Base-by-base conservation (phyloP, 106 monocot species). In the Dioscorea alata region DNA sequence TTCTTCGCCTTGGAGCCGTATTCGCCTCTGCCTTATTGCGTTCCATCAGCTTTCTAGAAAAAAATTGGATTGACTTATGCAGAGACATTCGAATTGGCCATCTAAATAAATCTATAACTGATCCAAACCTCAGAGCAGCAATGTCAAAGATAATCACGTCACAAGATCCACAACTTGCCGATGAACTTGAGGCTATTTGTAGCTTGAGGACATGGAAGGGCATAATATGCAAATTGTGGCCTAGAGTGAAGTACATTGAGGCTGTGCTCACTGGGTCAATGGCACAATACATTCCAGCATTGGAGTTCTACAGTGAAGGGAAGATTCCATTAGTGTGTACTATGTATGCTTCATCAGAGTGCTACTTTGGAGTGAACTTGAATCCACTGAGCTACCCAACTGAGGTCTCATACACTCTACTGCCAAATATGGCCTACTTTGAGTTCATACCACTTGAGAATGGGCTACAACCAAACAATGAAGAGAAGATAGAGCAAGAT, bases 341-440 rank as follows among this genome's bases (percentile, higher is more conserved):
- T 42, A 87, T 87, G 87, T 91, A 91, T 57, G 87, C 79, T 0
- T 86, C 90, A 0, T 91, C 90, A 13, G 87, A 91, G 69, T 87
- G 86, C 66, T 86, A 86, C 65, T 81, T 91, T 31, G 90, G 87
- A 0, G 63, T 91, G 48, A 91, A 91, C 56, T 32, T 91, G 60
- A 61, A 50, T 33, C 86, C 87, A 0, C 9, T 84, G 65, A 69
- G 86, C 57, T 57, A 71, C 34, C 86, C 84, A 12, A 65, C 31
- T 1, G 76, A 87, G 0, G 87, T 87, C 17, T 60, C 81, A 0
- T 91, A 91, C 68, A 87, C 87, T 6, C 28, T 87, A 60, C 50
- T 90, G 34, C 90, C 90, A 6, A 90, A 80, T 60, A 83, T 86
- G 86, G 86, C 71, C 0, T 86, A 83, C 75, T 83, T 86, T 52